phyloP scores from a whole-genome alignment of 2,329 filamentous ascomycete species.

The Cladophialophora carrionii region DNA sequence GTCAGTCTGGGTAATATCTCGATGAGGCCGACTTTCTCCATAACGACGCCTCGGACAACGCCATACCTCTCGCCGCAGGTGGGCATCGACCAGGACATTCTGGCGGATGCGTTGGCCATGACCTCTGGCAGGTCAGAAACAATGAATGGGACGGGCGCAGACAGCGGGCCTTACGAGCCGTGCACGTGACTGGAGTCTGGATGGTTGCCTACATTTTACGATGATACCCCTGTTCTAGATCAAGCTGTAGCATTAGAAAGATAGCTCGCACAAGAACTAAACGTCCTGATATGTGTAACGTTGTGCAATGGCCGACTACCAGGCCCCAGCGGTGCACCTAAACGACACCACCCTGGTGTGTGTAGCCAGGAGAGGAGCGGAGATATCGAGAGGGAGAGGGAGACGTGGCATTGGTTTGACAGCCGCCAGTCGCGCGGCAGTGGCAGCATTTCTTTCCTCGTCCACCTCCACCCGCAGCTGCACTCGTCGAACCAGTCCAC shows the following conservation, averaged over 20 bases:
- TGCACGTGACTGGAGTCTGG: background rate
- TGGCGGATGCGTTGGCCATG: conserved; percentile 29
- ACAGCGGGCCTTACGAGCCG: background rate
- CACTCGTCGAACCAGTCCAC: conserved; percentile 27
- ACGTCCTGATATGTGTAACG: conserved; percentile 7
- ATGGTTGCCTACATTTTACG: conserved; percentile 2
- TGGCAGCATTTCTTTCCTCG: conserved; percentile 13
- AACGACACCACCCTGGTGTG: conserved; percentile 1
- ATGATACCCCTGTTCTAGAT: conserved; percentile 25
- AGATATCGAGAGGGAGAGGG: background rate
- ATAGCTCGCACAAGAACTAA: conserved; percentile 7
- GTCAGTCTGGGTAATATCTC: conserved; percentile 30
- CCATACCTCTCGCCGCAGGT: conserved; percentile 28
- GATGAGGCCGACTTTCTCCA: conserved; percentile 21
- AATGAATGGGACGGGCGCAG: background rate
- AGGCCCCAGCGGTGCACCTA: background rate
- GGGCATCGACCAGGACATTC: conserved; percentile 21
- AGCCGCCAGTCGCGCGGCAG: conserved; percentile 12
- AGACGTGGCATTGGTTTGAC: conserved; percentile 8
- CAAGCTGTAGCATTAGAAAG: conserved; percentile 20
- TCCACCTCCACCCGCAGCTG: conserved; percentile 14
- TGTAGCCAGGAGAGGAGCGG: background rate
- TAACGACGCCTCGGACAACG: conserved; percentile 25
- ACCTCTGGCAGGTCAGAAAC: conserved; percentile 14
- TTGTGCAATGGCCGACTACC: background rate